Evolutionary conservation across 2,329 filamentous ascomycete genomes (phyloP).

Genomic region (Exophiala aquamarina): DNA sequence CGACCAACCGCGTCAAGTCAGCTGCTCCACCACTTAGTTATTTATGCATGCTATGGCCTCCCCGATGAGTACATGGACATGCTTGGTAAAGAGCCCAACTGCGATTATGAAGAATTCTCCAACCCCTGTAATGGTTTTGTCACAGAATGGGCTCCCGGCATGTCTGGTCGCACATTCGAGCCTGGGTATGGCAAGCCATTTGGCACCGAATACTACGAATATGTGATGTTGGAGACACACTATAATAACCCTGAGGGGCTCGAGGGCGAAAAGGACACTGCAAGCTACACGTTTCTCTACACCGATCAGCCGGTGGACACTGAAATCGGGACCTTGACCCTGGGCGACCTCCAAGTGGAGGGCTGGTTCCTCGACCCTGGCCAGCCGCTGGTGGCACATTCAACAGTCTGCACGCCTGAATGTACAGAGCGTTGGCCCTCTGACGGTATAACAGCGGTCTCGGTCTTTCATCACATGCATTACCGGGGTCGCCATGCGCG

Average conservation of each 20-base stretch:
- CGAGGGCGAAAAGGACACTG: conserved; percentile 5
- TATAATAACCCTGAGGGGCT: conserved; percentile 8
- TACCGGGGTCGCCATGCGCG: conserved; percentile 7
- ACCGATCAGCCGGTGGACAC: conserved; percentile 8
- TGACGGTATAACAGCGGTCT: conserved; percentile 8
- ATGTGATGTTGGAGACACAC: conserved; percentile 12
- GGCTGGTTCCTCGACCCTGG: conserved; percentile 10
- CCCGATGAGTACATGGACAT: conserved; percentile 6
- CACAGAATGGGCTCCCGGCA: conserved; percentile 10
- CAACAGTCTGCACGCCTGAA: conserved; percentile 8
- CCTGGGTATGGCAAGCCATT: conserved; percentile 9
- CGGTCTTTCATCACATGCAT: conserved; percentile 11
- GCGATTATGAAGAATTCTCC: conserved; percentile 8
- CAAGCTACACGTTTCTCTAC: conserved; percentile 10
- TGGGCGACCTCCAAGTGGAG: conserved; percentile 8
- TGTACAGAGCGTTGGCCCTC: conserved; percentile 9
- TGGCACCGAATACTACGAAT: conserved; percentile 10
- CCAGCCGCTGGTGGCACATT: conserved; percentile 8
- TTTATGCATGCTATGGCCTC: conserved; percentile 10
- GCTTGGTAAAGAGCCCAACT: conserved; percentile 10
- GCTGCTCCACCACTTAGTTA: conserved; percentile 8
- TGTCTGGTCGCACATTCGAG: conserved; percentile 10
- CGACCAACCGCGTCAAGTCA: conserved; percentile 7
- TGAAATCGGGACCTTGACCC: conserved; percentile 10
- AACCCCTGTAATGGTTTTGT: conserved; percentile 10